Percentiles rank a stretch among this genome's conserved stretches.
These are phyloP conservation scores for Parachlorella kessleri DNA, from an alignment of 139 green algal genomes.

Conservation along the genomic window DNA sequence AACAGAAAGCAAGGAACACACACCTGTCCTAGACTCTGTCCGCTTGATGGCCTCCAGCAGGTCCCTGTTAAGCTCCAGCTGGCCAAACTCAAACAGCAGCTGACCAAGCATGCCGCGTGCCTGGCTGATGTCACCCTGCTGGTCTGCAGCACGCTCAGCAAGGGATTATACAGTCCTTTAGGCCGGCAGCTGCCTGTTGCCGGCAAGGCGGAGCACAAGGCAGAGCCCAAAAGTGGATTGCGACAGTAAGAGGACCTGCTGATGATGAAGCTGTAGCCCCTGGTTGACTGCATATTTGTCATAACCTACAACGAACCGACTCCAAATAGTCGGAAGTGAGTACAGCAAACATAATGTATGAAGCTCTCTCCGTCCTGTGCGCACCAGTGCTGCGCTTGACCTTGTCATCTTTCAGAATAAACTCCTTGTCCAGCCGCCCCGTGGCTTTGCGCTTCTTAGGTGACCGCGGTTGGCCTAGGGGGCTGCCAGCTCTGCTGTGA, in stretches of 20 bases:
- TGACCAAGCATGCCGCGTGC: constrained; percentile 30
- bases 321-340: too few relatives aligned
- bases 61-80: constrained; percentile 46
- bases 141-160: neutral
- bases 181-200: too few relatives aligned
- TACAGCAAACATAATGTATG: too few relatives aligned
- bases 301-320: too few relatives aligned
- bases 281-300: too few relatives aligned
- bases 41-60: constrained; percentile 36
- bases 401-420: constrained; percentile 37
- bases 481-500: neutral
- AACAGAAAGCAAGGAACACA: neutral
- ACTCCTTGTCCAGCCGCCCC: constrained; percentile 25
- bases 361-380: too few relatives aligned
- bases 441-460: constrained; percentile 43
- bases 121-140: constrained; percentile 25
- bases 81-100: constrained; percentile 35
- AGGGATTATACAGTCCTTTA: too few relatives aligned
- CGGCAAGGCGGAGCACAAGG: too few relatives aligned
- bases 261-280: too few relatives aligned
- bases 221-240: too few relatives aligned
- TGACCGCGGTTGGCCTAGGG: constrained; percentile 5
- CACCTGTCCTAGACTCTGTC: constrained; percentile 37
- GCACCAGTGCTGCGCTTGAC: constrained; percentile 20
- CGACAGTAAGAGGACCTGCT: too few relatives aligned